Evolutionary conservation across 2,329 filamentous ascomycete genomes (phyloP).

Genomic region (Ascochyta clinopodiicola): DNA sequence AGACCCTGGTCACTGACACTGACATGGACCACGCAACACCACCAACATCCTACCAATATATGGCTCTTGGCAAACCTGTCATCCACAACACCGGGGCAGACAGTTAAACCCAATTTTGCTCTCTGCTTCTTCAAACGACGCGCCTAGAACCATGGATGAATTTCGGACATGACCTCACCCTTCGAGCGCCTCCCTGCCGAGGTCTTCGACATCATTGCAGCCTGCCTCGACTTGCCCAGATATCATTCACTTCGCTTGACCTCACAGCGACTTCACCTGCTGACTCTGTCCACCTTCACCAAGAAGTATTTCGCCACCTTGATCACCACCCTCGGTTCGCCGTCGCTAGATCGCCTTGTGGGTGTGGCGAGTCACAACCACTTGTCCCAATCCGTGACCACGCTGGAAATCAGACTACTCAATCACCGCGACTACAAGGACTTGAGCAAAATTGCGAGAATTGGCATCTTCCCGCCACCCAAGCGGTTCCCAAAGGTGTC

Average conservation of each 20-base stretch:
- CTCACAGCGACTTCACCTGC: conserved; percentile 30
- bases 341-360: conserved; percentile 32
- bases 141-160: conserved; percentile 4
- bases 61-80: not conserved
- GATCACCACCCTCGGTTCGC: conserved; percentile 31
- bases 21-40: not conserved
- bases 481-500: conserved; percentile 35
- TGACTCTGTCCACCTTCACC: conserved; percentile 30
- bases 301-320: conserved; percentile 31
- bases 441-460: conserved; percentile 27
- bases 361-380: conserved; percentile 24
- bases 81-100: not conserved
- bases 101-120: not conserved
- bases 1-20: conserved; percentile 1
- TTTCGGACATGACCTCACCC: conserved; percentile 28
- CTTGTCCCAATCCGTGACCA: conserved; percentile 25
- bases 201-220: conserved; percentile 35
- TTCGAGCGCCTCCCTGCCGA: conserved; percentile 40
- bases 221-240: conserved; percentile 21
- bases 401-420: conserved; percentile 33
- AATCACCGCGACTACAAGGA: conserved; percentile 32
- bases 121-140: not conserved
- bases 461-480: conserved; percentile 36
- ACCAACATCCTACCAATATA: conserved; percentile 2
- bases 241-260: conserved; percentile 32